Percentiles rank a stretch among this genome's conserved stretches.
phyloP scores from a whole-genome alignment of 164 flowering plant genomes.

The Brasenia schreberi region DNA sequence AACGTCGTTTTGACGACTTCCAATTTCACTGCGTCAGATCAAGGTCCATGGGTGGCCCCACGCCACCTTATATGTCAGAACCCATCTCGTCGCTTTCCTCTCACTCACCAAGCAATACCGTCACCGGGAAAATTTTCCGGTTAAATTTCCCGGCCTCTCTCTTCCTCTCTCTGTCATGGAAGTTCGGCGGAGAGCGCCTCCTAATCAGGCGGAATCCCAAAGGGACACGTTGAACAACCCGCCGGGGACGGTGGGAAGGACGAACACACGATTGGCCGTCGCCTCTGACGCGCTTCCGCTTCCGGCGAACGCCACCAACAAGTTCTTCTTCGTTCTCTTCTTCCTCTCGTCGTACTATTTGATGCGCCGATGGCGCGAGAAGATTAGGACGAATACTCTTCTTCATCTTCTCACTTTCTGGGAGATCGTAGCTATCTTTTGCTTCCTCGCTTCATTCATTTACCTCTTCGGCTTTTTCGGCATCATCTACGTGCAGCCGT shows the following conservation, averaged over 20 bases:
- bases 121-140: too few relatives aligned
- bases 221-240: too few relatives aligned
- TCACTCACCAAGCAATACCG: too few relatives aligned
- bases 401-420: slow-evolving; percentile 55
- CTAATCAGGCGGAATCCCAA: too few relatives aligned
- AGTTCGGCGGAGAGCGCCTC: too few relatives aligned
- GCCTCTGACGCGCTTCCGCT: slow-evolving; percentile 73
- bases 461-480: slow-evolving; percentile 81
- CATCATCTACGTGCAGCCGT: slow-evolving; percentile 54
- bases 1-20: too few relatives aligned
- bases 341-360: slow-evolving; percentile 65
- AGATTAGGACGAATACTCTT: slow-evolving; percentile 60
- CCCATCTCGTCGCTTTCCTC: too few relatives aligned
- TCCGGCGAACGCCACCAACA: slow-evolving; percentile 57
- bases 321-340: slow-evolving; percentile 66
- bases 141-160: too few relatives aligned
- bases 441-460: slow-evolving; percentile 63
- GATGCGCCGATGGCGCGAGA: slow-evolving; percentile 71
- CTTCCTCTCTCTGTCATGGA: too few relatives aligned
- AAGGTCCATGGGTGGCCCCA: too few relatives aligned
- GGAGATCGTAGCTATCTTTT: slow-evolving; percentile 46
- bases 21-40: too few relatives aligned
- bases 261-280: slow-evolving; percentile 3
- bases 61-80: too few relatives aligned
- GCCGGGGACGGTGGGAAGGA: background rate